Evolutionary conservation across 1,284 basidiomycete genomes (phyloP).

Genomic region (Neolentinus lepideus): DNA sequence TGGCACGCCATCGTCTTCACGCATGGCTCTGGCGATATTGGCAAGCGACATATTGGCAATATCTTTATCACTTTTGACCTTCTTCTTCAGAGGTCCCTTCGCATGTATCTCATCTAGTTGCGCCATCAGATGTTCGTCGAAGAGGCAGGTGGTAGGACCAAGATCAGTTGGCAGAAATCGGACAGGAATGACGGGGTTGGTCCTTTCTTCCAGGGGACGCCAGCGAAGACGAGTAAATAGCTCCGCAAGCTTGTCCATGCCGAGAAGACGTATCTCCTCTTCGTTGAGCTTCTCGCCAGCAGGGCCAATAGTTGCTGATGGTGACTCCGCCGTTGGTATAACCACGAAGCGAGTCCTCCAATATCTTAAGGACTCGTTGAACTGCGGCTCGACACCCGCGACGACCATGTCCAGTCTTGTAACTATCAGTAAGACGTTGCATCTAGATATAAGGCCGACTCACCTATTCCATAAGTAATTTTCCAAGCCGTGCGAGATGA

Average conservation of each 20-base stretch:
- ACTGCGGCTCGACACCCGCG: slow-evolving; percentile 78
- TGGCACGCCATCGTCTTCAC: slow-evolving; percentile 68
- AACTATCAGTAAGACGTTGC: slow-evolving; percentile 5
- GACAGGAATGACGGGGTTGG: slow-evolving; percentile 41
- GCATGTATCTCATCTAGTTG: slow-evolving; percentile 78
- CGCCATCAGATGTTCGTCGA: slow-evolving; percentile 71
- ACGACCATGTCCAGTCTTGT: slow-evolving; percentile 75
- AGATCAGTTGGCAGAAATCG: slow-evolving; percentile 78
- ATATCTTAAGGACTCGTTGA: slow-evolving; percentile 79
- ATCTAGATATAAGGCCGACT: slow-evolving; percentile 10
- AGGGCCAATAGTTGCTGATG: slow-evolving; percentile 45
- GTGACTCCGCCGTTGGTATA: slow-evolving; percentile 76
- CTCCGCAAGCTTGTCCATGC: slow-evolving; percentile 89
- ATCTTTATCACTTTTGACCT: slow-evolving; percentile 68
- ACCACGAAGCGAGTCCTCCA: slow-evolving; percentile 96
- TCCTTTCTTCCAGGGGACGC: slow-evolving; percentile 57
- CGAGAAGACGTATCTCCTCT: slow-evolving; percentile 83
- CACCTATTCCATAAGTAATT: slow-evolving; percentile 81
- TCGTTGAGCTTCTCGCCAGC: slow-evolving; percentile 71
- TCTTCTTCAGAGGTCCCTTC: slow-evolving; percentile 66
- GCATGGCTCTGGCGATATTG: slow-evolving; percentile 70
- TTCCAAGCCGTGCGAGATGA: slow-evolving; percentile 73
- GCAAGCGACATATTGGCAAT: slow-evolving; percentile 55
- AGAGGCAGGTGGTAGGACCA: slow-evolving; percentile 69
- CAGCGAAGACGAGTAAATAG: slow-evolving; percentile 79